Evolutionary conservation across 2,329 filamentous ascomycete genomes (phyloP).

Genomic region (Sordariomycetes sp.): DNA sequence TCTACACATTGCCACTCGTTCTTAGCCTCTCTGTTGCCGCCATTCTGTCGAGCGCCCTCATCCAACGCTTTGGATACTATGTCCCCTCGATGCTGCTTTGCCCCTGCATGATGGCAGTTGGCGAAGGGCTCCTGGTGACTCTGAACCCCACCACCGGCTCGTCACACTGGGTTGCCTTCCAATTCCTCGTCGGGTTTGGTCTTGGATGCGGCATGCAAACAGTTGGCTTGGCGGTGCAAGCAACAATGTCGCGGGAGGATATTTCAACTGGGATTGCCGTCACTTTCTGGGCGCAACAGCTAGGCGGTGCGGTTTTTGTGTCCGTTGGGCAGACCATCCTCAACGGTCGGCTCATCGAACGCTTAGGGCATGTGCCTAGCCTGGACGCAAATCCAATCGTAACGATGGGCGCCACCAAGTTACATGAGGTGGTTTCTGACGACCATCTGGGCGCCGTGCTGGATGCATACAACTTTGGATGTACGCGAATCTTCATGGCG

Average conservation of each 20-base stretch:
- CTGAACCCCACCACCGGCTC: conserved; percentile 10
- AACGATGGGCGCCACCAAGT: conserved; percentile 46
- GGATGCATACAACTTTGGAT: conserved; percentile 54
- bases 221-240: conserved; percentile 34
- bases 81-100: conserved; percentile 26
- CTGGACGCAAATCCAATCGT: conserved; percentile 33
- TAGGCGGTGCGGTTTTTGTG: conserved; percentile 39
- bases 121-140: conserved; percentile 32
- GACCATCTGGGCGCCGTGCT: conserved; percentile 45
- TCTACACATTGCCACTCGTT: conserved; percentile 16
- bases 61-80: conserved; percentile 29
- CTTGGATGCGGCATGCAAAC: conserved; percentile 33
- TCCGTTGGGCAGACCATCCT: conserved; percentile 43
- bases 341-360: conserved; percentile 29
- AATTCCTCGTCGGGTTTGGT: conserved; percentile 30
- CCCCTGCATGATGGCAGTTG: conserved; percentile 20
- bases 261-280: conserved; percentile 36
- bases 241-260: conserved; percentile 29
- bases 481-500: conserved; percentile 55
- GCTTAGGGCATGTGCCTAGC: conserved; percentile 27
- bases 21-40: conserved; percentile 16
- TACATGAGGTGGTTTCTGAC: conserved; percentile 41
- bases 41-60: conserved; percentile 15
- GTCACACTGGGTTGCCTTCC: conserved; percentile 18
- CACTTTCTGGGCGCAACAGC: conserved; percentile 34